Percentiles rank a stretch among this genome's conserved stretches.
phyloP scores from a whole-genome alignment of 805 yeast species.

The Kuraishia piskuri region DNA sequence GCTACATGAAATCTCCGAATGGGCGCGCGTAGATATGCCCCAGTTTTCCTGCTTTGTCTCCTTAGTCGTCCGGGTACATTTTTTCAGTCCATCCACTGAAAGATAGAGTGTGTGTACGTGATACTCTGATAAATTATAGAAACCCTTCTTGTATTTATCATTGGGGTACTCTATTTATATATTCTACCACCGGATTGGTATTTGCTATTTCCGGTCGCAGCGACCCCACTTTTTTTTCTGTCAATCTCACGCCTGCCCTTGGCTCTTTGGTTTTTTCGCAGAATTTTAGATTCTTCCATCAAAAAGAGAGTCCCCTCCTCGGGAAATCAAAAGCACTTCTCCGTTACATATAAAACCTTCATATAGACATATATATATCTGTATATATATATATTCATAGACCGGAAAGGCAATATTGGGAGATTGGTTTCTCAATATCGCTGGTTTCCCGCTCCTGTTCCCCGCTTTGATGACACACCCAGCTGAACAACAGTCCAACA shows the following conservation, averaged over 20 bases:
- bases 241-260: not conserved
- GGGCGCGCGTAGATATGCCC: not conserved
- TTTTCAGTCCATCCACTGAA: not conserved
- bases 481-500: not conserved
- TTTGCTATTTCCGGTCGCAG: not conserved
- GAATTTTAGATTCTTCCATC: too few relatives aligned
- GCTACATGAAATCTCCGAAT: not conserved
- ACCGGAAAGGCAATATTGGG: not conserved
- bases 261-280: not conserved
- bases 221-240: not conserved
- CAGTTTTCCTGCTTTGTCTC: not conserved
- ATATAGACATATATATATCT: not conserved
- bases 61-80: not conserved
- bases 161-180: too few relatives aligned
- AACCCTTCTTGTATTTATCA: not conserved
- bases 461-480: not conserved
- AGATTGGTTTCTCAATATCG: not conserved
- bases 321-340: not conserved
- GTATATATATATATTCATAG: too few relatives aligned
- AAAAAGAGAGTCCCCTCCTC: not conserved
- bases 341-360: not conserved
- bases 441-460: not conserved
- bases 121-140: too few relatives aligned
- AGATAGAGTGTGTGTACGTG: not conserved
- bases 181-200: too few relatives aligned